These are phyloP conservation scores for Musa troglodytarum DNA, from an alignment of 176 grass and related monocot genomes.

Conservation along the genomic window DNA sequence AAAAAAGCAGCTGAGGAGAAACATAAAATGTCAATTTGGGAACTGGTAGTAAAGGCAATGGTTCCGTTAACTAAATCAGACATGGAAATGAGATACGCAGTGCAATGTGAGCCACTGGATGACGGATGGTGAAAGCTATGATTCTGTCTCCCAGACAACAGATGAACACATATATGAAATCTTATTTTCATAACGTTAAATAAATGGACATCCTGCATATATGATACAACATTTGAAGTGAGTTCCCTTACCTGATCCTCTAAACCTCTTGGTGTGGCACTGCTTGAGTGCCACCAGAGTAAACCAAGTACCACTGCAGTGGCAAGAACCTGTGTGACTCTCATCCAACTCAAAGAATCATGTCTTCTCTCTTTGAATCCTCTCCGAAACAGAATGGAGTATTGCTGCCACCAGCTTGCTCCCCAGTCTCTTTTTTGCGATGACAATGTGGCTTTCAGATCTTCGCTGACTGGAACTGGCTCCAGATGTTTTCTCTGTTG, in stretches of 20 bases:
- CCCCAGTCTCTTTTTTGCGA: constrained; percentile 73
- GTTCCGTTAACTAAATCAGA: no score
- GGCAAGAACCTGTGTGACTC: constrained; percentile 86
- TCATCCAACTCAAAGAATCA: constrained; percentile 97
- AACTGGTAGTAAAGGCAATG: no score
- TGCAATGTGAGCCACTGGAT: no score
- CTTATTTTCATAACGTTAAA: no score
- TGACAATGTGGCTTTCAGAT: constrained; percentile 41
- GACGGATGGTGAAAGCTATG: no score
- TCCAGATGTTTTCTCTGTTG: constrained; percentile 53
- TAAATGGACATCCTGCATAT: neutral
- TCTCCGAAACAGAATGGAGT: constrained; percentile 78
- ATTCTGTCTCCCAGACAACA: no score
- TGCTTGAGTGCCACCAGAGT: constrained; percentile 73
- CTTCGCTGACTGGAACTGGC: constrained; percentile 40
- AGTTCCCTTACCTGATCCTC: constrained; percentile 58
- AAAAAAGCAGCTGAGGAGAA: no score
- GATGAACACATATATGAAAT: no score
- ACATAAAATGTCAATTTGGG: no score
- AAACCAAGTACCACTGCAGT: constrained; percentile 81
- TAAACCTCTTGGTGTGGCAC: constrained; percentile 30
- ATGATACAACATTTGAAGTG: neutral
- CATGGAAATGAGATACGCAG: no score
- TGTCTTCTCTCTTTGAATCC: constrained; percentile 85
- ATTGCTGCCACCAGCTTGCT: constrained; percentile 74